phyloP scores from a whole-genome alignment of 208 protist species.

The Sergeia podlipaevii region DNA sequence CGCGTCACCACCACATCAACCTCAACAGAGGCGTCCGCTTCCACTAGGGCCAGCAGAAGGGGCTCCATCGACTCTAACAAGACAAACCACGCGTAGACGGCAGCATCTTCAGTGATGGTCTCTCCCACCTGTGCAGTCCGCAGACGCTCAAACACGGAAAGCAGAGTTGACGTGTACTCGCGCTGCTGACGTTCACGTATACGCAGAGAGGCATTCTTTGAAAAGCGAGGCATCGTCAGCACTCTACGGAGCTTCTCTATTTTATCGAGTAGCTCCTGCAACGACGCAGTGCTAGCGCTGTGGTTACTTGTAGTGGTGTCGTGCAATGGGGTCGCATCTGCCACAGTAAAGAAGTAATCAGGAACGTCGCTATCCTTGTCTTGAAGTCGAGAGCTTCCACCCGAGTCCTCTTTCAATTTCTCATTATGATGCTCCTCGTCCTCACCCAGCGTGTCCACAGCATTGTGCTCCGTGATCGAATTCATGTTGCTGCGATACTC shows the following conservation, averaged over 20 bases:
- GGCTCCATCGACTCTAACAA: slow-evolving; percentile 24
- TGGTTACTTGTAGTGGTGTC: background rate
- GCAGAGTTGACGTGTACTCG: slow-evolving; percentile 17
- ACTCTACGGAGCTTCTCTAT: slow-evolving; percentile 18
- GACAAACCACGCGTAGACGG: slow-evolving; percentile 45
- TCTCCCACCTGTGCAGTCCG: slow-evolving; percentile 25
- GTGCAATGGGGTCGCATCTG: background rate
- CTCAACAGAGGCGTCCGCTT: background rate
- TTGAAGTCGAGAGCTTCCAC: too few species aligned
- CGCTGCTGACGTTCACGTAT: slow-evolving; percentile 11
- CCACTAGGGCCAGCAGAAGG: slow-evolving; percentile 15
- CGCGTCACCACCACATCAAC: slow-evolving; percentile 11
- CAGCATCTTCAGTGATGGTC: slow-evolving; percentile 54
- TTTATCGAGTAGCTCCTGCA: slow-evolving; percentile 47
- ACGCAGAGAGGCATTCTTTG: slow-evolving; percentile 19
- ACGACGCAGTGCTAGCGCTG: slow-evolving; percentile 8
- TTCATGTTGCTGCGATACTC: slow-evolving; percentile 12
- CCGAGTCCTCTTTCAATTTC: too few species aligned
- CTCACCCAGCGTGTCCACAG: too few species aligned
- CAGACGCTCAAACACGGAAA: slow-evolving; percentile 38
- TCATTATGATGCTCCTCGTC: too few species aligned
- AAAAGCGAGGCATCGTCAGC: slow-evolving; percentile 28
- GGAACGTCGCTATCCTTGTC: too few species aligned
- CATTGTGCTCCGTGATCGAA: background rate
- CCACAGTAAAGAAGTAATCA: slow-evolving; percentile 17